Percentiles rank a stretch among this genome's conserved stretches.
Evolutionary conservation across 192 early-diverging fungal genomes (phyloP).

Genomic region (Umbelopsis sp.): DNA sequence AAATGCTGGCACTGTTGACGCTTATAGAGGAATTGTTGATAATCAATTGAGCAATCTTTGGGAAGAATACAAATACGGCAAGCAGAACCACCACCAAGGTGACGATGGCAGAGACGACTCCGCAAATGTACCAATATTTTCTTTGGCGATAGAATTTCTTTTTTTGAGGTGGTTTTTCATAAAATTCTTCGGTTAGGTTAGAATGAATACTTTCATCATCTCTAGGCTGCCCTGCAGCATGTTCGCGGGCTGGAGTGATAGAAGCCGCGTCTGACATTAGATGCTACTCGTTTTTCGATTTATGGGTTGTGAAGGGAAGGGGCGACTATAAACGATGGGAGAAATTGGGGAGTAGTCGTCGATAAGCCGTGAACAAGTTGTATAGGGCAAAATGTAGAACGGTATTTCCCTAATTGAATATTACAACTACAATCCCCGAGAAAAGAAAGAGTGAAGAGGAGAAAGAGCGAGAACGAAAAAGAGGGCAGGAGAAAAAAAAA

Average conservation of each 20-base stretch:
- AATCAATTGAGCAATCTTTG: conserved; percentile 50
- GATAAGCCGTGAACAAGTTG: neutral
- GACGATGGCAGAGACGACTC: conserved; percentile 43
- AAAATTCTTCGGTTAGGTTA: conserved; percentile 25
- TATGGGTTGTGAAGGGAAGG: neutral
- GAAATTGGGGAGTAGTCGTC: neutral
- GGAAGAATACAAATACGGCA: conserved; percentile 54
- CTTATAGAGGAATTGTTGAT: conserved; percentile 47
- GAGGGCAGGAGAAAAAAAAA: neutral
- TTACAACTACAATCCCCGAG: neutral
- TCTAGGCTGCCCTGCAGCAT: conserved; percentile 1
- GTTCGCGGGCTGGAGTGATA: neutral
- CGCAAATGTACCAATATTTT: conserved; percentile 60
- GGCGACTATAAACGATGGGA: neutral
- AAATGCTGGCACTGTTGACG: conserved; percentile 45
- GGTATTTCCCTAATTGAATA: neutral
- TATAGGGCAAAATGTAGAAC: neutral
- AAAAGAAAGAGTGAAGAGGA: neutral
- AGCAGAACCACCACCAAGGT: conserved; percentile 49
- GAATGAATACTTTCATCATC: conserved; percentile 1
- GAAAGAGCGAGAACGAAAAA: conserved; percentile 2
- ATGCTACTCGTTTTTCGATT: neutral
- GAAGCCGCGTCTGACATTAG: conserved; percentile 9
- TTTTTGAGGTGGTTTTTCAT: conserved; percentile 31
- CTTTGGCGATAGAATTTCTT: conserved; percentile 46